These are phyloP conservation scores for Trichoderma breve DNA, from an alignment of 2,329 filamentous ascomycete genomes.

Conservation along the genomic window DNA sequence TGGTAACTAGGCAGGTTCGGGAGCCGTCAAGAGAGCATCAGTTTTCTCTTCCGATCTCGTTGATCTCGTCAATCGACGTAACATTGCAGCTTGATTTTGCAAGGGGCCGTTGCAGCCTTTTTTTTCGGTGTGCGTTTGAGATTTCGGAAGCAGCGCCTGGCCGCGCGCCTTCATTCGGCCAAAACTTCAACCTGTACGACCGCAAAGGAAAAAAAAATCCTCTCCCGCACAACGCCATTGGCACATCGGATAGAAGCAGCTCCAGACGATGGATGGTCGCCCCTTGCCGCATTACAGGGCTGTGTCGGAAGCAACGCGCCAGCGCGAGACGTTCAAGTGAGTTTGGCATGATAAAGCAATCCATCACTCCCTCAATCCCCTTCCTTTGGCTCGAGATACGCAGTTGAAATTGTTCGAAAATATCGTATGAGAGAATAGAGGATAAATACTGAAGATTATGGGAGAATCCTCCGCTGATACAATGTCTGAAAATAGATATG, in stretches of 20 bases:
- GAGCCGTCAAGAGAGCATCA: neutral
- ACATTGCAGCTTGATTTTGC: constrained; percentile 1
- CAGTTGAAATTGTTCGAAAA: neutral
- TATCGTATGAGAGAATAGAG: neutral
- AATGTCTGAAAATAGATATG: constrained; percentile 10
- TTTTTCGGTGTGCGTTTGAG: neutral
- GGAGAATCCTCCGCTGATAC: neutral
- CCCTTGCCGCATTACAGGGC: constrained; percentile 10
- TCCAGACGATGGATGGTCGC: constrained; percentile 13
- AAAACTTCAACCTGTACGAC: neutral
- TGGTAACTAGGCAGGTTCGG: neutral
- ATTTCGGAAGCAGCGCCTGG: neutral
- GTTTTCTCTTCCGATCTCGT: neutral
- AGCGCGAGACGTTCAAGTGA: constrained; percentile 22
- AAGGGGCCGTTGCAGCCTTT: neutral
- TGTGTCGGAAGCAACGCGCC: constrained; percentile 20
- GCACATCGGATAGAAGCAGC: constrained; percentile 4
- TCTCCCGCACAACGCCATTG: neutral
- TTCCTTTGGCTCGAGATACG: neutral
- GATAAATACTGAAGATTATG: neutral
- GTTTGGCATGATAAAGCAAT: neutral
- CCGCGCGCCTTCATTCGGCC: neutral
- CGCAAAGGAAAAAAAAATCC: neutral
- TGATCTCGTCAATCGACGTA: neutral
- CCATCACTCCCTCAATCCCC: neutral